These are phyloP conservation scores for Ceratocystis huliohia DNA, from an alignment of 2,329 filamentous ascomycete genomes.

Conservation along the genomic window DNA sequence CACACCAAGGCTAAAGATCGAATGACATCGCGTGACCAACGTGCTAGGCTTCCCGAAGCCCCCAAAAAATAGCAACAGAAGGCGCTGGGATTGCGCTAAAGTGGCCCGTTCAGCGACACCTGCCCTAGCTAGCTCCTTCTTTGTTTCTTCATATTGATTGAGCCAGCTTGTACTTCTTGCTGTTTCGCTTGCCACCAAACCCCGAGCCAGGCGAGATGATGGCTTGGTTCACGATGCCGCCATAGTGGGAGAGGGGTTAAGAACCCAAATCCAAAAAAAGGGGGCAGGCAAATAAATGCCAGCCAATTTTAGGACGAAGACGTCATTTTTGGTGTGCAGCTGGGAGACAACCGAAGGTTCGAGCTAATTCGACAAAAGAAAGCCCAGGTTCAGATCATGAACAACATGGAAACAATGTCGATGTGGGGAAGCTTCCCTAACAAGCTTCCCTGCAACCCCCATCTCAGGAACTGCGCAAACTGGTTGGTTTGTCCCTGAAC, in stretches of 20 bases:
- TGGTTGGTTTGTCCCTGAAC: background rate
- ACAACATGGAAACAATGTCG: background rate
- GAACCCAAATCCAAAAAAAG: background rate
- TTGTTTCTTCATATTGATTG: background rate
- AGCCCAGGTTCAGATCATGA: background rate
- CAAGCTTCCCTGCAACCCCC: background rate
- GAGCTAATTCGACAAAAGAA: background rate
- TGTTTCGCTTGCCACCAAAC: background rate
- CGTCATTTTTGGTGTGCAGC: background rate
- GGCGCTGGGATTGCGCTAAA: background rate
- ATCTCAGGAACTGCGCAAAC: background rate
- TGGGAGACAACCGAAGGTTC: background rate
- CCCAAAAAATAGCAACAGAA: background rate
- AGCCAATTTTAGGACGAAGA: background rate
- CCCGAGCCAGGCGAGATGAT: background rate
- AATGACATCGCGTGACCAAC: slow-evolving; percentile 19
- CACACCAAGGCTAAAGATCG: background rate
- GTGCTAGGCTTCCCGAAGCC: background rate
- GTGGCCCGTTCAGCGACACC: slow-evolving; percentile 1
- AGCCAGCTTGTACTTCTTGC: background rate
- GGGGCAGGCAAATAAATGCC: background rate
- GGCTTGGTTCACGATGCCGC: background rate
- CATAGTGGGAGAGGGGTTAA: no score
- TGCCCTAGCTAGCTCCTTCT: background rate
- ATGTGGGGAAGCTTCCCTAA: background rate